Evolutionary conservation across 2,329 filamentous ascomycete genomes (phyloP).

Genomic region (Fusarium metavorans): DNA sequence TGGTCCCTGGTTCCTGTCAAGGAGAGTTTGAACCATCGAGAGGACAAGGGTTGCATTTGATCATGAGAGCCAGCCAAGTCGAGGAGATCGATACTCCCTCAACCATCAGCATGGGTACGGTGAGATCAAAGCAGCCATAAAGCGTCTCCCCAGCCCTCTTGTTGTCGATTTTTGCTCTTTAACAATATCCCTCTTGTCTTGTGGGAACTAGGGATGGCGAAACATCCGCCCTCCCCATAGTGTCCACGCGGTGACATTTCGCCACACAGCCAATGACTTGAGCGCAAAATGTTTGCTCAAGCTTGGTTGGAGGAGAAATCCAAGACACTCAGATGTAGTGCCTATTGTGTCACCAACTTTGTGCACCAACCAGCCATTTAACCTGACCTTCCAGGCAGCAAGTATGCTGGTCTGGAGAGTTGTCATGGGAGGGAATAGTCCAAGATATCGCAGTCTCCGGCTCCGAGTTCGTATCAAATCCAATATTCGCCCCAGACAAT

Average conservation of each 20-base stretch:
- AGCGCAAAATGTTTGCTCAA: not conserved
- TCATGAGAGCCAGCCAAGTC: not conserved
- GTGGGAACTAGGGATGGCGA: not conserved
- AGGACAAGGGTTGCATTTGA: not conserved
- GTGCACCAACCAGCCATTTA: not conserved
- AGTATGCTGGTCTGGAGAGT: not conserved
- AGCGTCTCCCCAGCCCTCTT: not conserved
- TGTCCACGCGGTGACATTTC: slow-evolving; percentile 2
- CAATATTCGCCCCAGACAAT: not conserved
- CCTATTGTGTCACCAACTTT: not conserved
- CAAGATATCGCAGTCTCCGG: not conserved
- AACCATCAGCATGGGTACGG: not conserved
- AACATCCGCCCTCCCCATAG: not conserved
- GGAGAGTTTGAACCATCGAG: not conserved
- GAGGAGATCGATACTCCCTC: not conserved
- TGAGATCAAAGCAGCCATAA: not conserved
- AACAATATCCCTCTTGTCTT: not conserved
- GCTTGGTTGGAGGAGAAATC: not conserved
- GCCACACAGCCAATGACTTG: not conserved
- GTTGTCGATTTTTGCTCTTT: not conserved
- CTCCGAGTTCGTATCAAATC: not conserved
- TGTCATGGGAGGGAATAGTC: not conserved
- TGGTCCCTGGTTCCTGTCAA: slow-evolving; percentile 5
- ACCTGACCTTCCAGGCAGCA: not conserved
- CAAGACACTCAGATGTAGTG: not conserved